Base-by-base conservation (phyloP, 1,139 yeast genomes). In the Kodamaea alishanica region DNA sequence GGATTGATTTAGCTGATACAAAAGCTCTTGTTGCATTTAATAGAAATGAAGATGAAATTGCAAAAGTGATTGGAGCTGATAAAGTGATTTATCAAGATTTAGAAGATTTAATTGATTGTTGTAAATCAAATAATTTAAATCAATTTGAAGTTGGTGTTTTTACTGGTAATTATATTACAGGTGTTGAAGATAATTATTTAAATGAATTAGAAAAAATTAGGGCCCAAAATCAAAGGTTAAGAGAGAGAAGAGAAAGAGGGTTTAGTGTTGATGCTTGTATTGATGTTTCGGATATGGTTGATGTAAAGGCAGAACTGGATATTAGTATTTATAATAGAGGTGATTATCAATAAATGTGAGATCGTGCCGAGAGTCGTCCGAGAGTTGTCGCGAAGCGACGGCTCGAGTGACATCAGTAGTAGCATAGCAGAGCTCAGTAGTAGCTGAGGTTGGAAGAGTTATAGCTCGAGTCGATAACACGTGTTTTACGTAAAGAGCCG, bases 101-200 rank as follows among this genome's bases (percentile, higher is more conserved):
- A 47, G 76, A 83, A 34, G 97, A 92, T 57, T 75, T 92, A 55
- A 64, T 87, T 31, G 86, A 75, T 29, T 88, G 96, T 54, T 90
- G 97, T 63, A 64, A 65, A 47, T 66, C 71, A n/a, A 75, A 75
- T 24, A 56, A 51, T n/a, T 69, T 84, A 44, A 64, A 70, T 28
- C 70, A 75, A 25, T 92, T 89, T 56, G 98, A 92, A 66, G 92
- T 87, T 38, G 98, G 98, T 59, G 98, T 92, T n/a, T 92, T 92
- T 63, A 92, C 95, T 11, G 98, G 98, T 38, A 65, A 81, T 48
- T 92, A 92, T 61, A 80, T 92, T 46, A 92, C 98, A 11, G 97
- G 97, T 39, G 84, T 83, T 33, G 96, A 88, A 60, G 83, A 85
- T 54, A 77, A 78, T 39, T 90, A 92, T 61, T 63, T 92, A 43